phyloP scores from a whole-genome alignment of 106 monocot species.

The Iris macrosiphon region DNA sequence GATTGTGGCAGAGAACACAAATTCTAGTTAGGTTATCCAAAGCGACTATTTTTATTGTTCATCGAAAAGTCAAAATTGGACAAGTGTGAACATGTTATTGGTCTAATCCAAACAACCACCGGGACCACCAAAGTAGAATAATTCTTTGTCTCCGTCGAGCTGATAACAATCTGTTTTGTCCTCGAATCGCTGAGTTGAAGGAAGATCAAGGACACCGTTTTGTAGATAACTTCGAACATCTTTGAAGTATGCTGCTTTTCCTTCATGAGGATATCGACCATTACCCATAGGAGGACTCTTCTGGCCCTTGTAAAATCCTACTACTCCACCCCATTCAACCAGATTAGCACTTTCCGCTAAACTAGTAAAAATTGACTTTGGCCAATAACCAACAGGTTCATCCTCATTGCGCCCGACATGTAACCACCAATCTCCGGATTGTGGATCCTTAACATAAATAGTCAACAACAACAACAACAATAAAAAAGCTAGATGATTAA shows the following conservation, averaged over 20 bases:
- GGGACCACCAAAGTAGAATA: background rate
- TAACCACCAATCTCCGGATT: constrained; percentile 10
- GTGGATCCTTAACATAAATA: background rate
- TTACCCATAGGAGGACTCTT: constrained; percentile 9
- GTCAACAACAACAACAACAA: no score
- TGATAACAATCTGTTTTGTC: background rate
- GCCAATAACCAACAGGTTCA: constrained; percentile 11
- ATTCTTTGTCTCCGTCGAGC: background rate
- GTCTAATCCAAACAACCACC: background rate
- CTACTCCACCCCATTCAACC: background rate
- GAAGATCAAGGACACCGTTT: background rate
- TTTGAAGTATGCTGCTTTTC: background rate
- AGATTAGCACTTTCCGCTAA: background rate
- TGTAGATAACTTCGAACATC: background rate
- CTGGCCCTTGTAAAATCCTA: background rate
- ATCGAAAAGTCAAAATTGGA: no score
- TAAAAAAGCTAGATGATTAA: no score
- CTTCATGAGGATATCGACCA: constrained; percentile 3
- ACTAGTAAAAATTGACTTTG: background rate
- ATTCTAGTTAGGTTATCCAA: no score
- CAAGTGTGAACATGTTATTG: no score
- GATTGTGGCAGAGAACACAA: no score
- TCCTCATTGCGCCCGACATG: background rate
- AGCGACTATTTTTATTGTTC: no score
- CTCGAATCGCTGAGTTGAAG: background rate